A percentile compares a stretch with the other conserved stretches of the same genome.
phyloP scores from a whole-genome alignment of 306 rosid species.

The Prunus salicina region DNA sequence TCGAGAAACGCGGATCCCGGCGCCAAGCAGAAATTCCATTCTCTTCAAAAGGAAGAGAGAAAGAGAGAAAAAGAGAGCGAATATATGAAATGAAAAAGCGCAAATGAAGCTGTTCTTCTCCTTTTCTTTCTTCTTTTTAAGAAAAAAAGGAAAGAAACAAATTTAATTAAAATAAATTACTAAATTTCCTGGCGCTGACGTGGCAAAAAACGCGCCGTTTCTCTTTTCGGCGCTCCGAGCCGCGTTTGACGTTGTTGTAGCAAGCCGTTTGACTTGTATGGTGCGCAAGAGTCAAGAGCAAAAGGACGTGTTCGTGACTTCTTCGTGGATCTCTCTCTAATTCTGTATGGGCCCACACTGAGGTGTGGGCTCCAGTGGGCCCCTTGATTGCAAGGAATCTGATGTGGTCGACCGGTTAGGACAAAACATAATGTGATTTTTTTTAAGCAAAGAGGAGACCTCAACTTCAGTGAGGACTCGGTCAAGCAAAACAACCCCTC shows the following conservation, averaged over 20 bases:
- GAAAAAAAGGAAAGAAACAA: not conserved
- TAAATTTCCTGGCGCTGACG: slow-evolving; percentile 26
- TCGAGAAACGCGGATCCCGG: slow-evolving; percentile 73
- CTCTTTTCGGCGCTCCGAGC: slow-evolving; percentile 40
- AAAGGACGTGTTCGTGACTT: not conserved
- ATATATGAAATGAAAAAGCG: slow-evolving; percentile 12
- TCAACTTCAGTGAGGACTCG: slow-evolving; percentile 3
- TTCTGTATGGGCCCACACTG: not conserved
- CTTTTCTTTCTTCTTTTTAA: slow-evolving; percentile 8
- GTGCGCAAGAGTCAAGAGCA: not conserved
- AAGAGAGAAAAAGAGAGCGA: slow-evolving; percentile 4
- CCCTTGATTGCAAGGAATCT: not conserved
- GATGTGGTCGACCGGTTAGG: not conserved
- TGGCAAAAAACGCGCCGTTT: slow-evolving; percentile 34
- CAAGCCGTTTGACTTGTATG: slow-evolving; percentile 20
- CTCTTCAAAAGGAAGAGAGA: not conserved
- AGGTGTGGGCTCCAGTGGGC: not conserved
- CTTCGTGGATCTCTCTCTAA: not conserved
- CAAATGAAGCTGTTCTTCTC: slow-evolving; percentile 31
- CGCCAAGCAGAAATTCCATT: slow-evolving; percentile 50
- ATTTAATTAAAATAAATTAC: not conserved
- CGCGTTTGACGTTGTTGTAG: slow-evolving; percentile 9
- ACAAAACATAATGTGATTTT: not conserved
- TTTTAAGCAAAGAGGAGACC: slow-evolving; percentile 13
- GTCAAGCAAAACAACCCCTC: slow-evolving; percentile 10